phyloP scores from a whole-genome alignment of 1,139 yeast genomes.

The Arxiozyma bovina region DNA sequence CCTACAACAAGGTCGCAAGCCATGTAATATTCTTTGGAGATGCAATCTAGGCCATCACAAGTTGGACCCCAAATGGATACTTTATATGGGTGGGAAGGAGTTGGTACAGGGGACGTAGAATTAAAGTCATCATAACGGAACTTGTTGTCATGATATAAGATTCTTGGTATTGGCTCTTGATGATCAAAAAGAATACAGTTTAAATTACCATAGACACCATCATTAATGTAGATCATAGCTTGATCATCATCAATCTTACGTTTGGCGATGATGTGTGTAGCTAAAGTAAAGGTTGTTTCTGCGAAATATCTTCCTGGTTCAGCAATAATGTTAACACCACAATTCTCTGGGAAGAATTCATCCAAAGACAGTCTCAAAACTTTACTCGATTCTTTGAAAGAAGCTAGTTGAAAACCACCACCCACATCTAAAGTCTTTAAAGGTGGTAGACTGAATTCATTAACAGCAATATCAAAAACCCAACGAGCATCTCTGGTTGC shows the following conservation, averaged over 20 bases:
- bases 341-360: conserved; percentile 45
- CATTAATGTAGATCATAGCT: conserved; percentile 68
- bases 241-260: conserved; percentile 36
- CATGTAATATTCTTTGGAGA: conserved; percentile 46
- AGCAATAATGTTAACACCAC: conserved; percentile 57
- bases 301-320: conserved; percentile 94
- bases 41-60: conserved; percentile 92
- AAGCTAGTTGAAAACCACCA: conserved; percentile 75
- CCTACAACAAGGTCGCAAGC: conserved; percentile 64
- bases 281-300: conserved; percentile 78
- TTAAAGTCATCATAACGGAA: conserved; percentile 38
- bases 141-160: conserved; percentile 46
- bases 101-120: conserved; percentile 14
- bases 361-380: conserved; percentile 52
- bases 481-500: conserved; percentile 66
- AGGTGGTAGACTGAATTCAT: conserved; percentile 19
- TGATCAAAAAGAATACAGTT: conserved; percentile 92
- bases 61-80: conserved; percentile 97
- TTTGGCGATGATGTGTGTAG: conserved; percentile 76
- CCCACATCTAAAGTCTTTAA: conserved; percentile 67
- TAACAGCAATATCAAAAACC: conserved; percentile 55
- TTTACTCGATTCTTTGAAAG: conserved; percentile 54
- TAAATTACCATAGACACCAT: conserved; percentile 92
- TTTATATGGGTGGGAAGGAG: conserved; percentile 23
- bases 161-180: conserved; percentile 65